A percentile compares a stretch with the other conserved stretches of the same genome.
phyloP scores from a whole-genome alignment of 805 yeast species.

The Torulaspora maleeae region DNA sequence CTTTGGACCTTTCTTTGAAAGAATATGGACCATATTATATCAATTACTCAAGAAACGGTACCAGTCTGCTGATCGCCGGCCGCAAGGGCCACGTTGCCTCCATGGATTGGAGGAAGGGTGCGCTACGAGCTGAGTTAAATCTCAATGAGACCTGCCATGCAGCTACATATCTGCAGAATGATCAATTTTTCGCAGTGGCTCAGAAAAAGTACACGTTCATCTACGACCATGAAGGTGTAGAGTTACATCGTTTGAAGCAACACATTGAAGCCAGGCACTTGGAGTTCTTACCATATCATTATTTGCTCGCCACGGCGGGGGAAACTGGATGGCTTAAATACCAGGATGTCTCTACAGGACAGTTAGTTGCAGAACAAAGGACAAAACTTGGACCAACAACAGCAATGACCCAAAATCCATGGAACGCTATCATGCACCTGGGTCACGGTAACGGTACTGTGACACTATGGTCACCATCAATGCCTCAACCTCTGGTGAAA shows the following conservation, averaged over 20 bases:
- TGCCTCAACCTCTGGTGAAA: constrained; percentile 80
- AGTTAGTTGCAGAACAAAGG: constrained; percentile 71
- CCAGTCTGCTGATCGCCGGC: constrained; percentile 80
- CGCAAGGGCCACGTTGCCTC: constrained; percentile 92
- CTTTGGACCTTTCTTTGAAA: constrained; percentile 63
- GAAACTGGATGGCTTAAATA: constrained; percentile 83
- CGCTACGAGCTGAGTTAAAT: constrained; percentile 72
- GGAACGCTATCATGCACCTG: constrained; percentile 90
- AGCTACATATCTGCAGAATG: constrained; percentile 85
- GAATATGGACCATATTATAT: constrained; percentile 83
- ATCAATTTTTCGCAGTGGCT: constrained; percentile 93
- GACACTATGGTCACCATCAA: constrained; percentile 87
- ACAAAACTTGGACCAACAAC: constrained; percentile 89
- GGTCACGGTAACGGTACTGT: constrained; percentile 94
- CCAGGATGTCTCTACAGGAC: constrained; percentile 94
- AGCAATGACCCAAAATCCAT: constrained; percentile 84
- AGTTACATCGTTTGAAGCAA: constrained; percentile 84
- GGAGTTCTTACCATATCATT: constrained; percentile 91
- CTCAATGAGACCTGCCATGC: constrained; percentile 86
- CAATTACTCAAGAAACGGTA: constrained; percentile 84
- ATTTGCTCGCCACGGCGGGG: constrained; percentile 81
- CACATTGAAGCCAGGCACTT: constrained; percentile 80
- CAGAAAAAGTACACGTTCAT: constrained; percentile 92
- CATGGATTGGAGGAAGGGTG: constrained; percentile 92
- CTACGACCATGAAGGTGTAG: constrained; percentile 87